These are phyloP conservation scores for Cucurbita argyrosperma DNA, from an alignment of 306 rosid species.

Conservation along the genomic window DNA sequence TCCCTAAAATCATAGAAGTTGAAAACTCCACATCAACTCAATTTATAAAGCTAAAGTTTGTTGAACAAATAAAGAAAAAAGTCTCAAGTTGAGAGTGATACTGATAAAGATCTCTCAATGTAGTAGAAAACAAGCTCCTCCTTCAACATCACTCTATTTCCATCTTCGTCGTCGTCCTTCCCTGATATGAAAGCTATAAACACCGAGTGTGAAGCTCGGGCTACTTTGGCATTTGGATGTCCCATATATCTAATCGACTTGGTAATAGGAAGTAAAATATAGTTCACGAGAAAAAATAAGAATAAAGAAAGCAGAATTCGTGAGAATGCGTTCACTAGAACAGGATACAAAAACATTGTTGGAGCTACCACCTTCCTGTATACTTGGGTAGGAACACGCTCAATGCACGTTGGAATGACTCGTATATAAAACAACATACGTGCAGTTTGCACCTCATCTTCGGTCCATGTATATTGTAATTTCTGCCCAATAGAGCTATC, in stretches of 20 bases:
- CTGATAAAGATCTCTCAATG: constrained; percentile 59
- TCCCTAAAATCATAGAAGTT: constrained; percentile 34
- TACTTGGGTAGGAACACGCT: constrained; percentile 42
- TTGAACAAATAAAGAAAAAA: not conserved
- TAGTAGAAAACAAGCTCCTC: constrained; percentile 88
- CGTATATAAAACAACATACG: constrained; percentile 67
- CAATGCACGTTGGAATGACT: constrained; percentile 70
- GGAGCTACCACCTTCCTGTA: constrained; percentile 49
- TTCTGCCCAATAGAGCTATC: constrained; percentile 22
- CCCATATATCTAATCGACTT: constrained; percentile 59
- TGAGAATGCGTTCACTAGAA: constrained; percentile 11
- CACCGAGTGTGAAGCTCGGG: constrained; percentile 74
- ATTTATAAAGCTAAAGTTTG: not conserved
- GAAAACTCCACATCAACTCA: not conserved
- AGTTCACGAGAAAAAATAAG: not conserved
- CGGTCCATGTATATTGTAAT: constrained; percentile 51
- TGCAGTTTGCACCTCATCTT: constrained; percentile 83
- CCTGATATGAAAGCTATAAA: constrained; percentile 52
- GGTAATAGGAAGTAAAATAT: constrained; percentile 24
- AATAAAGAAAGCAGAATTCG: not conserved
- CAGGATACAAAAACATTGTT: constrained; percentile 91
- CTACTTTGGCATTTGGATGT: constrained; percentile 73
- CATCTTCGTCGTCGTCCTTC: constrained; percentile 38
- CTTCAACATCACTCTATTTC: constrained; percentile 34
- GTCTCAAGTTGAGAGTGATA: constrained; percentile 11